Base-by-base conservation (phyloP, 768 basidiomycete species). In the Lenzites betulinus region DNA sequence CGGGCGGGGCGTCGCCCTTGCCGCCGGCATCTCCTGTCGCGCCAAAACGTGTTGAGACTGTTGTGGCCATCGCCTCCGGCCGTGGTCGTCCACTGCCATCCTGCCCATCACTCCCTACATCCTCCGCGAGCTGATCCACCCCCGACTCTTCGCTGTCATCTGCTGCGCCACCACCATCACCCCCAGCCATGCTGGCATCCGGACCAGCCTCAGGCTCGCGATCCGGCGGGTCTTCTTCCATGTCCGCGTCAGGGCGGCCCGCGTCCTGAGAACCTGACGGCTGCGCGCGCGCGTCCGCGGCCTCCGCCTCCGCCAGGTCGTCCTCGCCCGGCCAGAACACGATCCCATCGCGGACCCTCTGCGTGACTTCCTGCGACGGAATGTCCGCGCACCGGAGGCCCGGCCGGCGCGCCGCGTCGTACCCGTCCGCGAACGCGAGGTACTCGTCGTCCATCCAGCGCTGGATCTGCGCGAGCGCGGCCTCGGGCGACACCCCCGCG, bases 291-390 rank as follows among this genome's bases (percentile, higher is more conserved):
- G 15, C 25, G 54, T 33, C 15, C 43, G 26, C 16, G 35, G 30
- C 30, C 30, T 33, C 25, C 49, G 16, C 59, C 15, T 35, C 36
- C 35, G 30, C 33, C 46, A 23, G 48, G 43, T 58, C 50, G n/a
- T 41, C 66, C 23, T 51, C 57, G 38, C 26, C 47, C 16, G 61
- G 54, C 51, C 52, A 67, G 12, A 89, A 71, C 23, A 79, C 77
- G 59, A 89, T 63, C 9, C 85, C 86, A 7, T 76, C 69, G 46
- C 75, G 72, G 26, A 79, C 73, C 69, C 81, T 70, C 52, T 76
- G 69, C 42, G 86, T 83, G 28, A 85, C 75, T 58, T 76, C 67
- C 1, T 57, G 73, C 30, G 85, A 84, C 58, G 78, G 70, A 13
- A 89, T 72, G 68, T 84, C 78, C 23, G 76, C 77, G 59, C 83